Percentiles rank a stretch among this genome's conserved stretches.
Conservation (phyloP, 2,329 filamentous ascomycete genomes). For the Xylariaceae sp. region DNA sequence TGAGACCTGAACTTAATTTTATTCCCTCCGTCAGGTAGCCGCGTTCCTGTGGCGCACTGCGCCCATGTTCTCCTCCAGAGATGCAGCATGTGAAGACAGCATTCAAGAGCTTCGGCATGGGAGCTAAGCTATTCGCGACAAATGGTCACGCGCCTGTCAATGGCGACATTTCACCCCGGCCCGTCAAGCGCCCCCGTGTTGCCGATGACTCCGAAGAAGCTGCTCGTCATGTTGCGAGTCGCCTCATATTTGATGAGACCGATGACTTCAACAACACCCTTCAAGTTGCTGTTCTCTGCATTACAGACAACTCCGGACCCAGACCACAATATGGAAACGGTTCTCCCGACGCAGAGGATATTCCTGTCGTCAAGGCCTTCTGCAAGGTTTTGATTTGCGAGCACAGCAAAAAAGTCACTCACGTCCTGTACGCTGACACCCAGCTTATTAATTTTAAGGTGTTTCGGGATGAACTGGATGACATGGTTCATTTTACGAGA, state of each 20-base stretch:
- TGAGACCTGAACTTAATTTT: conserved; percentile 14
- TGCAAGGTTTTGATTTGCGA: conserved; percentile 42
- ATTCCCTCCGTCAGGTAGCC: conserved; percentile 20
- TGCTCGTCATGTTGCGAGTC: conserved; percentile 21
- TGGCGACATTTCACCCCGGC: conserved; percentile 36
- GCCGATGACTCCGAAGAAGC: conserved; percentile 37
- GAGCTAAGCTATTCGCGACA: conserved; percentile 39
- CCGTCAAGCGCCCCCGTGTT: conserved; percentile 50
- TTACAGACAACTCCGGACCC: conserved; percentile 46
- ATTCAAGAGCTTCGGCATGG: conserved; percentile 44
- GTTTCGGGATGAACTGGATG: conserved; percentile 45
- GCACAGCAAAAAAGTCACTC: conserved; percentile 31
- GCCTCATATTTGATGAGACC: conserved; percentile 22
- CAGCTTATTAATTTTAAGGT: conserved; percentile 51
- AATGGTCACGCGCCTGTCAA: conserved; percentile 35
- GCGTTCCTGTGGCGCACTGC: conserved; percentile 28
- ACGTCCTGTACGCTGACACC: conserved; percentile 50
- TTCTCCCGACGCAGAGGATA: conserved; percentile 34
- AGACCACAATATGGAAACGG: conserved; percentile 35
- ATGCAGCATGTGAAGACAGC: conserved; percentile 52
- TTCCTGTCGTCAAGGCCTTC: conserved; percentile 35
- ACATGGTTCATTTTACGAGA: conserved; percentile 43
- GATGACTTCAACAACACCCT: conserved; percentile 38
- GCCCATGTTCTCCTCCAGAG: conserved; percentile 35
- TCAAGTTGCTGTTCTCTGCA: conserved; percentile 50